Evolutionary conservation across 2,329 filamentous ascomycete genomes (phyloP).

Genomic region (Cadophora sp.): DNA sequence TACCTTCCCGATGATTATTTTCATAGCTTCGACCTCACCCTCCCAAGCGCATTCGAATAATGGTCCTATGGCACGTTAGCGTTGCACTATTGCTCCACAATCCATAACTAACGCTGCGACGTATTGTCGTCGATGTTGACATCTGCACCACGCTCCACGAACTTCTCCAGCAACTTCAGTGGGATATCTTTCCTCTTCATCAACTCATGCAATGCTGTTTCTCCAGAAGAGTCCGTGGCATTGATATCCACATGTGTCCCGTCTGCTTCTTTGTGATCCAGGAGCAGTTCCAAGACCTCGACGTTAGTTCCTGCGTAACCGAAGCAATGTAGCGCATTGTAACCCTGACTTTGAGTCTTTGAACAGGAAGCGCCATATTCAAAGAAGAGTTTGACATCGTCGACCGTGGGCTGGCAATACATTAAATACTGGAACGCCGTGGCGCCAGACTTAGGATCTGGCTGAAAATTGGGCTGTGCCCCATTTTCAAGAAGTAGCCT

Average conservation of each 20-base stretch:
- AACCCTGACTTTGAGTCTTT: not conserved
- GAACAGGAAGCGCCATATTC: conserved; percentile 1
- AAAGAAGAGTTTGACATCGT: not conserved
- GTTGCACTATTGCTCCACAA: not conserved
- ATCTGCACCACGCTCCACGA: not conserved
- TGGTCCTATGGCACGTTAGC: not conserved
- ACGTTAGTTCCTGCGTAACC: not conserved
- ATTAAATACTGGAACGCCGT: not conserved
- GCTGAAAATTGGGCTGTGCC: not conserved
- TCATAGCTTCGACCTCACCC: conserved; percentile 12
- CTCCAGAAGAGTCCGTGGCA: not conserved
- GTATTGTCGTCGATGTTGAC: conserved; percentile 2
- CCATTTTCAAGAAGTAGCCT: not conserved
- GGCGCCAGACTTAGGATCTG: not conserved
- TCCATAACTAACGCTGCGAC: not conserved
- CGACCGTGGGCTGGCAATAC: not conserved
- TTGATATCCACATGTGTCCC: conserved; percentile 2
- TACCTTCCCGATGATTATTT: conserved; percentile 8
- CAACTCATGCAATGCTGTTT: conserved; percentile 6
- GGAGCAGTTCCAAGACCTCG: not conserved
- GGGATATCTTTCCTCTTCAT: conserved; percentile 7
- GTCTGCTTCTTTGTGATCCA: conserved; percentile 1
- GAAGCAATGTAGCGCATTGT: conserved; percentile 2
- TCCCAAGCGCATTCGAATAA: conserved; percentile 3
- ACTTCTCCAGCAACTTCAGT: not conserved